Evolutionary conservation across 305 asterid genomes (phyloP), one percentile per base, ranked within the genome.

Genomic region (Lippia alba): DNA sequence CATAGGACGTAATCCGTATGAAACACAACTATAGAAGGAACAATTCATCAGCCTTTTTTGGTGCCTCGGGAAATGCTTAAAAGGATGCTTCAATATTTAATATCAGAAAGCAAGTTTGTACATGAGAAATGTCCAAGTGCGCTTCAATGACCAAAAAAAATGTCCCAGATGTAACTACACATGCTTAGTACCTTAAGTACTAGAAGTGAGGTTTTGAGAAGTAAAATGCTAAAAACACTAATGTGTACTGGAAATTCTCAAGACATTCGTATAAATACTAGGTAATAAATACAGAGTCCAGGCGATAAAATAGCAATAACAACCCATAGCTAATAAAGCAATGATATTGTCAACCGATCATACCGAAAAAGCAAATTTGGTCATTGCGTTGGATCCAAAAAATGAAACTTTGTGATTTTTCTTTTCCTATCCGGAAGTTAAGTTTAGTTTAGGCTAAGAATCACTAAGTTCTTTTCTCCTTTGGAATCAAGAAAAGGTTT

Each of bases 1-100:
- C 15, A 32, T 24, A 53, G 8, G 41, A 39, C 41, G 33, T 48
- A 39, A 11, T 45, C 46, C 18, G 7, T 51, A 44, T n/a, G 46
- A 61, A 73, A 54, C 41, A 12, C 39, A 17, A 53, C 10, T 51
- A 12, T 46, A 16, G 55, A 75, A 56, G 17, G 67, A 40, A 40
- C 33, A 48, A 48, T 48, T 50, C 53, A 73, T 44, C 40, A 61
- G 16, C 44, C 40, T 67, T 46, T 48, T 18, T 33, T 46, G 48
- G 66, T 20, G 18, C 56, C 14, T 10, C 10, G 7, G 32, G 10
- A 44, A 41, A 30, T 24, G 20, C 46, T 44, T 12, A 12, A 67
- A 4, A 45, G 30, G 16, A 49, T 59, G 54, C 41, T 34, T 60
- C 61, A 69, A 58, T 3, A 56, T 24, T 56, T 46, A 57, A 44